Conservation (phyloP, 164 flowering plant genomes). For the Umbellularia californica region DNA sequence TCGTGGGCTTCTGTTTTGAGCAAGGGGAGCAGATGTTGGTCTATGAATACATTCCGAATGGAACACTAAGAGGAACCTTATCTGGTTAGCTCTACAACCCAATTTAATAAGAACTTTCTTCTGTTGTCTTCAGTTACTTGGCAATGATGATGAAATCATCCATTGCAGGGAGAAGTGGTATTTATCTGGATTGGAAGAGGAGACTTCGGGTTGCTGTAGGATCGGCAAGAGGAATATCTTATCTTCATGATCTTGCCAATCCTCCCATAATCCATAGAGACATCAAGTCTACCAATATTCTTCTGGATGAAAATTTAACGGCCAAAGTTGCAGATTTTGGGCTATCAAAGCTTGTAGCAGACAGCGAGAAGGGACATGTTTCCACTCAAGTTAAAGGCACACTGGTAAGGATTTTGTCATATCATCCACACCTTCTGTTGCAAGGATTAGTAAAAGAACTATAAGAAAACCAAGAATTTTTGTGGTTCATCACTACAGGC, state of each 20-base stretch:
- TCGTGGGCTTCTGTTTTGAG: constrained; percentile 67
- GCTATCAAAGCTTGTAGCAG: constrained; percentile 30
- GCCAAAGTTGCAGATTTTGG: constrained; percentile 48
- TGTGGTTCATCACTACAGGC: too few relatives aligned
- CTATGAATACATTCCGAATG: constrained; percentile 62
- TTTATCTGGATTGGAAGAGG: constrained; percentile 33
- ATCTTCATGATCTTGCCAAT: constrained; percentile 39
- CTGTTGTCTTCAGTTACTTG: background rate
- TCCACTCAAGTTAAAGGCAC: constrained; percentile 47
- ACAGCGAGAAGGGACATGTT: constrained; percentile 23
- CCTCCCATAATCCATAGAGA: constrained; percentile 48
- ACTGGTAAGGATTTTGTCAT: constrained; percentile 21
- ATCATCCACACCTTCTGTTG: too few relatives aligned
- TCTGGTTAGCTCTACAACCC: constrained; percentile 35
- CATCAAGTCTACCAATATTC: constrained; percentile 37
- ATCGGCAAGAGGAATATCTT: constrained; percentile 39
- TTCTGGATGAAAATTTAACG: constrained; percentile 32
- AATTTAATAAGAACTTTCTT: background rate
- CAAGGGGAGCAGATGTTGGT: constrained; percentile 76
- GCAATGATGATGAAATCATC: constrained; percentile 1
- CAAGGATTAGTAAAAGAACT: too few relatives aligned
- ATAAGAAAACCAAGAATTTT: too few relatives aligned
- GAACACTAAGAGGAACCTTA: constrained; percentile 53
- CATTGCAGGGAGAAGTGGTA: constrained; percentile 32
- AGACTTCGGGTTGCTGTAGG: constrained; percentile 36